Conservation (phyloP, 768 basidiomycete genomes). For the Pisolithus orientalis region DNA sequence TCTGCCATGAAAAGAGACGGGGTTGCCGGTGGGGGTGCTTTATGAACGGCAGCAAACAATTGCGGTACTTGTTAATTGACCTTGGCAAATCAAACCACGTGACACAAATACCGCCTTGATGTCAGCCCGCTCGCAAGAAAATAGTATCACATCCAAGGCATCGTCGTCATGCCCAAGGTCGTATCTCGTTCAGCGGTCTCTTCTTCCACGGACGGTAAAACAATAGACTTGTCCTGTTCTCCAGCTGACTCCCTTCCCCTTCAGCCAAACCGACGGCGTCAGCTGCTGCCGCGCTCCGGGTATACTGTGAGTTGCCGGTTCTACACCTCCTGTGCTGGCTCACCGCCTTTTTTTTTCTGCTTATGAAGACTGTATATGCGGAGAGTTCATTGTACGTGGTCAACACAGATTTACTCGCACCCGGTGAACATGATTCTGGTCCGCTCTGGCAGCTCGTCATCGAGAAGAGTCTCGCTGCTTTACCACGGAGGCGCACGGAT, state of each 20-base stretch:
- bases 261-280: conserved; percentile 75
- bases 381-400: conserved; percentile 77
- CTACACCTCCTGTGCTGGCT: conserved; percentile 3
- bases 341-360: conserved; percentile 11
- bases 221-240: not conserved
- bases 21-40: conserved; percentile 9
- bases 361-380: conserved; percentile 71
- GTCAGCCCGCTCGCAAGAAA: not conserved
- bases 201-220: conserved; percentile 74
- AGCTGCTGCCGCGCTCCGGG: conserved; percentile 68
- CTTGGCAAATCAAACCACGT: conserved; percentile 19
- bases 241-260: not conserved
- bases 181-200: conserved; percentile 85
- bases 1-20: conserved; percentile 57
- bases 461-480: conserved; percentile 61
- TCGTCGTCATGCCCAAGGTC: conserved; percentile 75
- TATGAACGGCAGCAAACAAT: conserved; percentile 20
- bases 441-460: conserved; percentile 59
- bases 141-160: too few relatives aligned
- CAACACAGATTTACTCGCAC: conserved; percentile 2
- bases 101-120: conserved; percentile 8
- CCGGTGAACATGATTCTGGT: not conserved
- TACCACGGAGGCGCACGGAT: conserved; percentile 73
- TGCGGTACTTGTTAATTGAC: conserved; percentile 10
- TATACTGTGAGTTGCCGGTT: conserved; percentile 58